phyloP scores from a whole-genome alignment of 2,329 filamentous ascomycete genomes.

The Beauveria medogensis region DNA sequence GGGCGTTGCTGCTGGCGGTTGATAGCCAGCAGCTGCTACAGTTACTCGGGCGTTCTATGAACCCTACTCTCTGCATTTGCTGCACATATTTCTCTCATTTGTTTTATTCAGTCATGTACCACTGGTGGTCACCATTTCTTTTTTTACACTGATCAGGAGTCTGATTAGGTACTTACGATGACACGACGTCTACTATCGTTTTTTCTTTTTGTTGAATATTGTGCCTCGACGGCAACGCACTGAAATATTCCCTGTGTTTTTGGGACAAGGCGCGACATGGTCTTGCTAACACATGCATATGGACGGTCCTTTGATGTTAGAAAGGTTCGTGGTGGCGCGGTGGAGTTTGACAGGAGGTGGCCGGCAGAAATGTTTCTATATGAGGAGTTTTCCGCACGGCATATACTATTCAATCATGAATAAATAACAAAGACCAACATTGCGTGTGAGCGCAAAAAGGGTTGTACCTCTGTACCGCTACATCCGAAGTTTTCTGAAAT shows the following conservation, averaged over 20 bases:
- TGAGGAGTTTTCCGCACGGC: not conserved
- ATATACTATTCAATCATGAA: not conserved
- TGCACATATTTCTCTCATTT: not conserved
- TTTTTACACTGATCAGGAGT: not conserved
- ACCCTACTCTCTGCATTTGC: not conserved
- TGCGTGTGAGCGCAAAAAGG: not conserved
- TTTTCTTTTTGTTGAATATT: not conserved
- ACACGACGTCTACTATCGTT: not conserved
- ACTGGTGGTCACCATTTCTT: not conserved
- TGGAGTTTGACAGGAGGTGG: not conserved
- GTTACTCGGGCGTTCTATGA: not conserved
- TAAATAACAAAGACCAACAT: not conserved
- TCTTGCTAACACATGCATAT: constrained; percentile 3
- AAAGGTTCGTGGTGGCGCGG: not conserved
- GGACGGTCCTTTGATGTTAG: not conserved
- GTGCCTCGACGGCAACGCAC: not conserved
- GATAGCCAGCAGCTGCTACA: not conserved
- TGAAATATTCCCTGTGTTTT: not conserved
- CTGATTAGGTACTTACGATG: not conserved
- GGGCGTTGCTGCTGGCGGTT: not conserved
- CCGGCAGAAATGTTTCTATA: not conserved
- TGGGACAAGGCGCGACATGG: not conserved
- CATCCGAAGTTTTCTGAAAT: too few relatives aligned
- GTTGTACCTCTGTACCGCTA: too few relatives aligned
- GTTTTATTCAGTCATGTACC: not conserved